phyloP scores from a whole-genome alignment of 2,329 filamentous ascomycete species.

The Mycocentrospora acerina region DNA sequence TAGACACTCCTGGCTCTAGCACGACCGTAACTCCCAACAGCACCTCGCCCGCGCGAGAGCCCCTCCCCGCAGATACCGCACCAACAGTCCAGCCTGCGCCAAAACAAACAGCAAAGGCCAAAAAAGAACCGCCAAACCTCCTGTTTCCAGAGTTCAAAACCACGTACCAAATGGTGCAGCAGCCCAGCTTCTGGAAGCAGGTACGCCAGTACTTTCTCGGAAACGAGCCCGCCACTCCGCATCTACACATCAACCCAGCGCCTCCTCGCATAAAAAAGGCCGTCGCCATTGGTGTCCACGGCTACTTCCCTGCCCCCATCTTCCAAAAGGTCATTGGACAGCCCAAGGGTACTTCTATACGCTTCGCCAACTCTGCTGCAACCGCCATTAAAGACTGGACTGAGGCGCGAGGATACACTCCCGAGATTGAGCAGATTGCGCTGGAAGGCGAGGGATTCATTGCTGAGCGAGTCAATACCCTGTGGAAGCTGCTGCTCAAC shows the following conservation, averaged over 20 bases:
- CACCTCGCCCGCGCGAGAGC: constrained; percentile 28
- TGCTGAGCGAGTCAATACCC: constrained; percentile 79
- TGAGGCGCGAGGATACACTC: constrained; percentile 64
- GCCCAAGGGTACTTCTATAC: constrained; percentile 90
- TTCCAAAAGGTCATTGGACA: constrained; percentile 91
- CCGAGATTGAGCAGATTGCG: constrained; percentile 90
- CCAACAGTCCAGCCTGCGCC: constrained; percentile 28
- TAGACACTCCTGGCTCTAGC: constrained; percentile 30
- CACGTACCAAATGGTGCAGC: constrained; percentile 59
- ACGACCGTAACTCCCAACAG: constrained; percentile 41
- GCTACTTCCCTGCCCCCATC: constrained; percentile 84
- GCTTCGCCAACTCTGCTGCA: constrained; percentile 86
- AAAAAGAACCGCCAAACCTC: constrained; percentile 57
- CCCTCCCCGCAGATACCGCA: constrained; percentile 27
- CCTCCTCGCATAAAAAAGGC: constrained; percentile 77
- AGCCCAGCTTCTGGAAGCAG: constrained; percentile 49
- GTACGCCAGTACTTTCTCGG: constrained; percentile 44
- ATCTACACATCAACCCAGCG: constrained; percentile 71
- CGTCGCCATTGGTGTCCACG: constrained; percentile 90
- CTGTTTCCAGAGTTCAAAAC: constrained; percentile 68
- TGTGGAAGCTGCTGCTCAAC: constrained; percentile 93
- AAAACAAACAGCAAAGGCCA: constrained; percentile 25
- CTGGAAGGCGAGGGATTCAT: constrained; percentile 95
- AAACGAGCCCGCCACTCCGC: constrained; percentile 58
- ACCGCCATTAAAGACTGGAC: constrained; percentile 83